Conservation (phyloP, 2,329 filamentous ascomycete genomes). For the Aureobasidium sp. region DNA sequence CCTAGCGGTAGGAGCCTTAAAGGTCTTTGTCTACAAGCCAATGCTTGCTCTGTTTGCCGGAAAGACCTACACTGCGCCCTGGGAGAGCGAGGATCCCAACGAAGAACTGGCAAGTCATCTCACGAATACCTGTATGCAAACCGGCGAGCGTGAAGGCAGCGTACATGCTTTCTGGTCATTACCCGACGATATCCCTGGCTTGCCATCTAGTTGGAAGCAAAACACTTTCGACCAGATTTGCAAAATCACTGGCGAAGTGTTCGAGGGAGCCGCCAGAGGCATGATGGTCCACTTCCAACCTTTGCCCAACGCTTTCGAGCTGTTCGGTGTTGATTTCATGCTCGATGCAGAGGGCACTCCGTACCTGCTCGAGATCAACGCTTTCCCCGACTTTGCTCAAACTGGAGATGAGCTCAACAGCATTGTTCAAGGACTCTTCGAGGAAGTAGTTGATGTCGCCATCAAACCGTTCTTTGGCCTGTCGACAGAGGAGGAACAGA, state of each 20-base stretch:
- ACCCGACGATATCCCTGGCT: constrained; percentile 27
- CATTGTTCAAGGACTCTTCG: constrained; percentile 69
- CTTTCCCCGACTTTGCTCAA: constrained; percentile 92
- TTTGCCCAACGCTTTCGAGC: constrained; percentile 78
- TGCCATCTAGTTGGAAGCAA: constrained; percentile 40
- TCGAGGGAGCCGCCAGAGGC: constrained; percentile 73
- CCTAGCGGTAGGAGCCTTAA: constrained; percentile 65
- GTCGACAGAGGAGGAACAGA: constrained; percentile 14
- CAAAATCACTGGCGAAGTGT: constrained; percentile 62
- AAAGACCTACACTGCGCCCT: constrained; percentile 60
- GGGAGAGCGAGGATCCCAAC: constrained; percentile 28
- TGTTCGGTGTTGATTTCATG: constrained; percentile 86
- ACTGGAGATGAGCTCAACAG: constrained; percentile 66
- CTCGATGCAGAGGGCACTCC: constrained; percentile 56
- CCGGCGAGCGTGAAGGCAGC: constrained; percentile 47
- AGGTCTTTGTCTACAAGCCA: constrained; percentile 75
- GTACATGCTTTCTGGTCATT: constrained; percentile 71
- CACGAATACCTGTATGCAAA: constrained; percentile 90
- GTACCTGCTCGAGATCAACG: constrained; percentile 87
- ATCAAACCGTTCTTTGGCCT: constrained; percentile 59
- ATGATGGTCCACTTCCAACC: constrained; percentile 92
- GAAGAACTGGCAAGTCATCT: constrained; percentile 65
- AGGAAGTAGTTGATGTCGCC: constrained; percentile 58
- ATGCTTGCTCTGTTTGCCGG: constrained; percentile 93
- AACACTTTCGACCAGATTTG: constrained; percentile 68